Percentiles rank a stretch among this genome's conserved stretches.
phyloP scores from a whole-genome alignment of 768 basidiomycete genomes.

The Russula abietina region DNA sequence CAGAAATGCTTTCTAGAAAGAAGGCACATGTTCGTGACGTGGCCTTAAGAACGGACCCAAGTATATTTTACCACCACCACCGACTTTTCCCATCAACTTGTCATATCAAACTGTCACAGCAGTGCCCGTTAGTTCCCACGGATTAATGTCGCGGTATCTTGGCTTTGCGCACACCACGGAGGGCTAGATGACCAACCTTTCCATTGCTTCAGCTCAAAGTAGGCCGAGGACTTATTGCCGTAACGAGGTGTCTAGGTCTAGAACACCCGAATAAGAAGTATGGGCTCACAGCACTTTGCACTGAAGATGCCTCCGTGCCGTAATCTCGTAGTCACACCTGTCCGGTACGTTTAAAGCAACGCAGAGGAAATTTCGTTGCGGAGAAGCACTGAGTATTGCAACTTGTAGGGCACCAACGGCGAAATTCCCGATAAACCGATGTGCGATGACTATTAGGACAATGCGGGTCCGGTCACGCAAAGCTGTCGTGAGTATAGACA shows the following conservation, averaged over 20 bases:
- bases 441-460: not conserved
- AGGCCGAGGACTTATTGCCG: not conserved
- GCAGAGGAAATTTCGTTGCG: no score
- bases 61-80: no score
- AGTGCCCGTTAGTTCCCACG: not conserved
- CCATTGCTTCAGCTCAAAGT: not conserved
- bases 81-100: no score
- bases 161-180: not conserved
- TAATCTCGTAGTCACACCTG: not conserved
- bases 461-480: not conserved
- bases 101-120: not conserved
- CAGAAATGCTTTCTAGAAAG: not conserved
- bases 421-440: not conserved
- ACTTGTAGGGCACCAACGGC: not conserved
- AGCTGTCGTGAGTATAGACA: not conserved
- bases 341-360: not conserved
- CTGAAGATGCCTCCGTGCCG: not conserved
- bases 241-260: not conserved
- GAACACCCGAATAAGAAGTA: not conserved
- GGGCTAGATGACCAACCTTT: not conserved
- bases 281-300: not conserved
- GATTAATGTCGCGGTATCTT: not conserved
- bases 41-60: not conserved
- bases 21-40: not conserved
- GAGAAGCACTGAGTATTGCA: not conserved